Base-by-base conservation (phyloP, 148 eudicot genomes). In the Heliosperma pusillum region DNA sequence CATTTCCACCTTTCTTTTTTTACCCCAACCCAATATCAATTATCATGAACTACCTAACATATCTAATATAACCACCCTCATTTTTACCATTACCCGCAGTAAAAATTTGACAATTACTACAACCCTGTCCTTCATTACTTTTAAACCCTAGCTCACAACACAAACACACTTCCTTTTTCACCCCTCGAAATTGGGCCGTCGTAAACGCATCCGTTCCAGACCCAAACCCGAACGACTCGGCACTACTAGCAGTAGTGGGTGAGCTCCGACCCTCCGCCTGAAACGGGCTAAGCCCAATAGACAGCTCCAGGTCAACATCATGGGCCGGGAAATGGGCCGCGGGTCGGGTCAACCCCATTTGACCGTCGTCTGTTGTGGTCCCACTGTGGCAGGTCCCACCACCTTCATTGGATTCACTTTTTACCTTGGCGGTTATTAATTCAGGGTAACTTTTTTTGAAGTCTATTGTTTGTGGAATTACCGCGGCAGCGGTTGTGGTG, bases 281-380 rank as follows among this genome's bases (percentile, higher is more conserved):
- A 62, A 75, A 85, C 56, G 87, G 85, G 27, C 71, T 69, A 0
- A 89, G 82, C 71, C 93, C 97, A 7, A 91, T 86, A 1, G 97
- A 84, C 30, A 91, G 72, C 66, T 91, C 93, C 3, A 91, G 82
- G 40, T 91, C 83, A 26, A 89, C 58, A 4, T 60, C 78, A 5
- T 45, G 61, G 26, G 71, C 72, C 47, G 50, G 36, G 11, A 15
- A 65, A 29, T 26, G 55, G 13, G 45, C 29, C 9, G 22, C 61
- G 19, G 61, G 58, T 30, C 61, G 16, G 9, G 57, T 21, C 67
- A 42, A 11, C 1, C 79, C 78, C 67, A n/a, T 5, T 55, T 64
- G 75, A 9, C 65, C 79, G 52, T 77, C 77, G 19, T 91, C 93
- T 11, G 82, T 85, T 1, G 92, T 89, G 50, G 92, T 86, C 78